Conservation (phyloP, 345 rosid genomes). For the Reutealis trisperma region DNA sequence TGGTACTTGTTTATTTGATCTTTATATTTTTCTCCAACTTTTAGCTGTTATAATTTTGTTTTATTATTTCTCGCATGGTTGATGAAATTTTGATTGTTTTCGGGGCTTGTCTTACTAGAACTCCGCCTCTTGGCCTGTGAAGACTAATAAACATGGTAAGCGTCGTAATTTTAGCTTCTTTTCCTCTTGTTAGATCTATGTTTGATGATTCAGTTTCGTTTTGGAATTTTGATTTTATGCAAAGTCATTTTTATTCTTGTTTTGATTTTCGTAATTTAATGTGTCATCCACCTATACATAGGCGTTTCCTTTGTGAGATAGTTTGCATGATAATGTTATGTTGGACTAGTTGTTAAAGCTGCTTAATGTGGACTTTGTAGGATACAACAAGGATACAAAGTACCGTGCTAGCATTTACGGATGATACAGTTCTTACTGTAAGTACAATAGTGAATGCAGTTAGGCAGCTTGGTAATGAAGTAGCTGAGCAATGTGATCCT, state of each 20-base stretch:
- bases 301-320: background rate
- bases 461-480: conserved; percentile 39
- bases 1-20: background rate
- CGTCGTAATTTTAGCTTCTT: background rate
- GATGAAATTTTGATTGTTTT: too few relatives aligned
- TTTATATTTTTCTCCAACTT: background rate
- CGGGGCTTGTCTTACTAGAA: too few relatives aligned
- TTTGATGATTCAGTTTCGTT: background rate
- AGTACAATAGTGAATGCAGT: conserved; percentile 36
- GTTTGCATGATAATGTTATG: background rate
- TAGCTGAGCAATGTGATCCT: conserved; percentile 43
- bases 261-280: background rate
- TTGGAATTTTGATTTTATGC: background rate
- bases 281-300: background rate
- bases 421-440: conserved; percentile 38
- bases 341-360: conserved; percentile 2
- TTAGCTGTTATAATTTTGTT: background rate
- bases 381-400: conserved; percentile 22
- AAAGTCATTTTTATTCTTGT: too few relatives aligned
- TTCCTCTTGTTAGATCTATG: background rate
- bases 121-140: background rate
- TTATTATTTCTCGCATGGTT: too few relatives aligned
- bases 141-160: conserved; percentile 5
- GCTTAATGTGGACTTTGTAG: conserved; percentile 20
- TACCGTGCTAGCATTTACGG: conserved; percentile 43